phyloP scores from a whole-genome alignment of 1,284 basidiomycete genomes.

The Athelia sp. region DNA sequence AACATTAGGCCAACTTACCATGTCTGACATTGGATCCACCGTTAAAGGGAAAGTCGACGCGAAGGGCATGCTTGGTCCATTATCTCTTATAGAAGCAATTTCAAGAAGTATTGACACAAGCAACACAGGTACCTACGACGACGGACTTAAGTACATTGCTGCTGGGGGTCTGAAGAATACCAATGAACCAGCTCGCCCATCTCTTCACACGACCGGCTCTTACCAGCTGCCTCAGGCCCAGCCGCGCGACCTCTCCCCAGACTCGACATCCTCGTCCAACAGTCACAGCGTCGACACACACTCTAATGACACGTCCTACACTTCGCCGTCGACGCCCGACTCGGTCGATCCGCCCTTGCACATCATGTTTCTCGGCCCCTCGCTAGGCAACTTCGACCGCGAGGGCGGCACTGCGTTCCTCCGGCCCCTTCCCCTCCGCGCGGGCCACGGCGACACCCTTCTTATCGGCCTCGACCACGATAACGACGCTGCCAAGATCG shows the following conservation, averaged over 20 bases:
- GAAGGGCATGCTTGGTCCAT: slow-evolving; percentile 79
- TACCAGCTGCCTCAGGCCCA: slow-evolving; percentile 32
- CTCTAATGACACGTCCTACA: slow-evolving; percentile 17
- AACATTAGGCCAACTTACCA: slow-evolving; percentile 67
- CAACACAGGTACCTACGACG: slow-evolving; percentile 63
- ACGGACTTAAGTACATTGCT: slow-evolving; percentile 66
- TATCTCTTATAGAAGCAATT: slow-evolving; percentile 20
- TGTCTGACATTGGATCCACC: slow-evolving; percentile 57
- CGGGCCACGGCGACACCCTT: slow-evolving; percentile 67
- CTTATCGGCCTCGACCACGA: slow-evolving; percentile 85
- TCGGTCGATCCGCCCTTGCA: slow-evolving; percentile 52
- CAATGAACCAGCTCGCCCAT: slow-evolving; percentile 1
- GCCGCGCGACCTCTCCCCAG: background rate
- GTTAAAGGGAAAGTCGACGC: slow-evolving; percentile 69
- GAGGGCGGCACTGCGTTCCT: slow-evolving; percentile 75
- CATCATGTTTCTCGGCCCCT: slow-evolving; percentile 91
- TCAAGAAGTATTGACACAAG: slow-evolving; percentile 41
- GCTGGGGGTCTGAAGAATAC: slow-evolving; percentile 49
- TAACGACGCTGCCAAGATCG: slow-evolving; percentile 63
- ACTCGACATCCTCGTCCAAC: background rate
- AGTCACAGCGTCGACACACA: slow-evolving; percentile 1
- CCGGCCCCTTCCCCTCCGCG: slow-evolving; percentile 70
- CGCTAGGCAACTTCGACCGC: slow-evolving; percentile 89
- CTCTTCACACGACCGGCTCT: slow-evolving; percentile 10
- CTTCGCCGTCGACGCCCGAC: slow-evolving; percentile 35